A percentile compares a stretch with the other conserved stretches of the same genome.
phyloP scores from a whole-genome alignment of 352 stramenopile species.

The Pythium monospermum region DNA sequence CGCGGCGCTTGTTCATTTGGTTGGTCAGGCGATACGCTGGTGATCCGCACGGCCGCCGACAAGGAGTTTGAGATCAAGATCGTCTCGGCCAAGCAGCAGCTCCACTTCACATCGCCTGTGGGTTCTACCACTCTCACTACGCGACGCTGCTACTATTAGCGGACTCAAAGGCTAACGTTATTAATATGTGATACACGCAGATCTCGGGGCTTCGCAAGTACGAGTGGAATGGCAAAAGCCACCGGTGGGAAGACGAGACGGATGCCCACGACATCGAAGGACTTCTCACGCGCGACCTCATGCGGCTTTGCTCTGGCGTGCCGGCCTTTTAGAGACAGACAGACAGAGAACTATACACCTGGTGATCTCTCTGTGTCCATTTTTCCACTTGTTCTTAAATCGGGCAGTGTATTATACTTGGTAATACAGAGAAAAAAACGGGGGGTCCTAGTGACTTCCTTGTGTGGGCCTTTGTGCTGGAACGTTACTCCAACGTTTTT shows the following conservation, averaged over 20 bases:
- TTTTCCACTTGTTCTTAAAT: too few species aligned
- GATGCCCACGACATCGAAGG: conserved; percentile 80
- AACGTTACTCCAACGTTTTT: conserved; percentile 94
- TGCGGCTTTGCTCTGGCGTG: conserved; percentile 67
- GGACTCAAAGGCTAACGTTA: not conserved
- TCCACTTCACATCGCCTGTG: conserved; percentile 60
- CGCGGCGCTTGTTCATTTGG: too few species aligned
- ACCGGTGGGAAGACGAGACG: conserved; percentile 73
- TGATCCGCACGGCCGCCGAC: conserved; percentile 30
- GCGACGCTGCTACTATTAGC: not conserved
- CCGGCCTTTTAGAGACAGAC: conserved; percentile 47
- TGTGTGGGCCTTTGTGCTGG: too few species aligned
- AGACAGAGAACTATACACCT: conserved; percentile 9
- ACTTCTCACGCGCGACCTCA: conserved; percentile 73
- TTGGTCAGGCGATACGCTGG: conserved; percentile 38
- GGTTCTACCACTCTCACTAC: not conserved
- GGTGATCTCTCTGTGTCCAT: too few species aligned
- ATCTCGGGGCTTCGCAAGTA: conserved; percentile 70
- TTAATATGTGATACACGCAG: conserved; percentile 18
- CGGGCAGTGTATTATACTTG: conserved; percentile 13
- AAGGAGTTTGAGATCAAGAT: conserved; percentile 67
- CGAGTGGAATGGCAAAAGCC: conserved; percentile 64
- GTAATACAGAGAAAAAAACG: not conserved
- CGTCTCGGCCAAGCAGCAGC: conserved; percentile 54
- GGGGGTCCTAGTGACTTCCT: too few species aligned